These are phyloP conservation scores for Kwoniella newhampshirensis DNA, from an alignment of 768 basidiomycete genomes.

Conservation along the genomic window DNA sequence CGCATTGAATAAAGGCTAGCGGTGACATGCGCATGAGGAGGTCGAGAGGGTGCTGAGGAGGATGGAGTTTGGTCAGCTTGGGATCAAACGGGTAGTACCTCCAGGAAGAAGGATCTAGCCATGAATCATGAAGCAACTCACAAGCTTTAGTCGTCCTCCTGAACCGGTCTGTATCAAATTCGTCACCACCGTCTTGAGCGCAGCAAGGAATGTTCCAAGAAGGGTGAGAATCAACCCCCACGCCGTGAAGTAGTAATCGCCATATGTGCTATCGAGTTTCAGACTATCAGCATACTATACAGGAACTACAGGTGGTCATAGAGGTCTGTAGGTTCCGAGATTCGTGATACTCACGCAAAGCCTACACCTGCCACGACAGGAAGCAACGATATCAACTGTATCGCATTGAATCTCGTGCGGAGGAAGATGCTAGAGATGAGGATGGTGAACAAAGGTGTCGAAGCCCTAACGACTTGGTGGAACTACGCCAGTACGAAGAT, in stretches of 20 bases:
- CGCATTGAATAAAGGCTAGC: slow-evolving; percentile 83
- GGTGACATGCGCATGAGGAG: slow-evolving; percentile 87
- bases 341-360: slow-evolving; percentile 65
- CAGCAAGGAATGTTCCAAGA: slow-evolving; percentile 84
- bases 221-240: slow-evolving; percentile 85
- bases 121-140: slow-evolving; percentile 21
- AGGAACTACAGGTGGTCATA: background rate
- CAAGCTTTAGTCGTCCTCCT: slow-evolving; percentile 51
- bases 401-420: slow-evolving; percentile 61
- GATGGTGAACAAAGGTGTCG: slow-evolving; percentile 90
- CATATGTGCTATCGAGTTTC: slow-evolving; percentile 68
- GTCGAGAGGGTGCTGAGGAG: slow-evolving; percentile 70
- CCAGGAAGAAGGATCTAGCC: background rate
- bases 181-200: slow-evolving; percentile 89
- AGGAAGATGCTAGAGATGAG: slow-evolving; percentile 71
- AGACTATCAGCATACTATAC: slow-evolving; percentile 1
- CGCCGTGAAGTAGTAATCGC: slow-evolving; percentile 87
- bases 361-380: slow-evolving; percentile 89
- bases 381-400: slow-evolving; percentile 70
- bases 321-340: no score
- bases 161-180: slow-evolving; percentile 62
- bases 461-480: slow-evolving; percentile 92
- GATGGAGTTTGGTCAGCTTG: background rate
- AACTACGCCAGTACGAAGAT: slow-evolving; percentile 60
- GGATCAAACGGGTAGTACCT: background rate